phyloP scores from a whole-genome alignment of 2,329 filamentous ascomycete species.

The Aspergillus sp. region DNA sequence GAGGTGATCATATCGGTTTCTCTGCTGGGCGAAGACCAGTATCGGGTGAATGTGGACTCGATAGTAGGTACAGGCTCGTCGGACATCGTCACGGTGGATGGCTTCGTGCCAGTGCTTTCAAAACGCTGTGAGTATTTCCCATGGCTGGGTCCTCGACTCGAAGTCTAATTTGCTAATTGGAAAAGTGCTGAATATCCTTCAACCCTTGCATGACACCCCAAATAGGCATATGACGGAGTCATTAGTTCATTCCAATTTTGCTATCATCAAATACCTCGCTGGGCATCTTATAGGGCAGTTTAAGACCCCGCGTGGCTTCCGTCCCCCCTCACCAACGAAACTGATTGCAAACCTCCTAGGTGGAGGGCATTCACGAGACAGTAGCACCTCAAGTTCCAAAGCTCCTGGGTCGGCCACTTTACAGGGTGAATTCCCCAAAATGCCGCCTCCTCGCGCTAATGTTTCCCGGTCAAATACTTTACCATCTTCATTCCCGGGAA shows the following conservation, averaged over 20 bases:
- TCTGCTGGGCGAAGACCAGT: conserved; percentile 63
- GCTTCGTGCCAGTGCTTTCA: conserved; percentile 73
- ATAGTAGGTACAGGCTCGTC: conserved; percentile 69
- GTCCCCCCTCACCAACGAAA: conserved; percentile 85
- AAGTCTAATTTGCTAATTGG: conserved; percentile 10
- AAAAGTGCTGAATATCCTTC: conserved; percentile 70
- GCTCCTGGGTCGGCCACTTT: conserved; percentile 36
- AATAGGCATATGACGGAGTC: conserved; percentile 54
- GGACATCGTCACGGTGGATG: conserved; percentile 70
- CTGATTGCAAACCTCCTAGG: conserved; percentile 80
- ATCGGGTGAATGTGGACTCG: conserved; percentile 60
- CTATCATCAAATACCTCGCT: conserved; percentile 69
- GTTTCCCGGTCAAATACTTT: conserved; percentile 44
- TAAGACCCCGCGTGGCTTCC: conserved; percentile 60
- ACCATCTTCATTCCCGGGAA: conserved; percentile 48
- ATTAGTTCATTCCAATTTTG: conserved; percentile 74
- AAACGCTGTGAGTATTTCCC: conserved; percentile 61
- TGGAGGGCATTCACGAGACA: conserved; percentile 45
- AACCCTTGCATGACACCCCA: conserved; percentile 65
- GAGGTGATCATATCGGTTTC: conserved; percentile 65
- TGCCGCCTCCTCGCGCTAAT: conserved; percentile 38
- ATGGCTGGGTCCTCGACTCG: background rate
- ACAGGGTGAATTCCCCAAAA: conserved; percentile 46
- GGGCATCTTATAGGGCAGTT: conserved; percentile 64
- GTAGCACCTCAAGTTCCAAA: conserved; percentile 32